Conservation (phyloP, 2,329 filamentous ascomycete genomes). For the Fusarium vanettenii region DNA sequence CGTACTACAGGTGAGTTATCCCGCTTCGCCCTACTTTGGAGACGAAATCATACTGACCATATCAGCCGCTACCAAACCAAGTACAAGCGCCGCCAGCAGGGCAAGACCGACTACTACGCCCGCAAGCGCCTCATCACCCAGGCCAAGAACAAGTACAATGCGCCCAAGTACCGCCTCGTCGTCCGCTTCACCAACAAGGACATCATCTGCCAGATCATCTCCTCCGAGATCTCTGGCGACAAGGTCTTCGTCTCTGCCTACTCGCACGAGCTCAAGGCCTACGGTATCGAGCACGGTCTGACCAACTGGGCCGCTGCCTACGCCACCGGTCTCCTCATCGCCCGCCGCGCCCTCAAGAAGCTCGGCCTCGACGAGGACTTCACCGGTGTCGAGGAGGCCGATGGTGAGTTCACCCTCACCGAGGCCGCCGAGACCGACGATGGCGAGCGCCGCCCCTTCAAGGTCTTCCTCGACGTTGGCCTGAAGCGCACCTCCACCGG, state of each 20-base stretch:
- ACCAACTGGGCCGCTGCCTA: conserved; percentile 99
- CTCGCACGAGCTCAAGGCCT: conserved; percentile 96
- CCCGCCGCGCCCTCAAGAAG: conserved; percentile 97
- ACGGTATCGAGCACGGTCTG: conserved; percentile 97
- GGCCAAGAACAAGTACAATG: conserved; percentile 99
- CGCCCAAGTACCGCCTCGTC: conserved; percentile 99
- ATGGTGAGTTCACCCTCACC: conserved; percentile 95
- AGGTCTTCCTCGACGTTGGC: conserved; percentile 98
- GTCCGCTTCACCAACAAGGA: conserved; percentile 99
- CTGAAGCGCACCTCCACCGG: conserved; percentile 97
- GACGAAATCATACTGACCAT: conserved; percentile 39
- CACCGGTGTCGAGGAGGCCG: conserved; percentile 93
- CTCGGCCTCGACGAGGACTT: conserved; percentile 95
- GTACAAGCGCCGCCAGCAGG: conserved; percentile 95
- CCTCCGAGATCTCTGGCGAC: conserved; percentile 96
- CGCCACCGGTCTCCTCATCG: conserved; percentile 94
- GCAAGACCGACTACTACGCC: conserved; percentile 99
- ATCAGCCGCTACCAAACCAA: conserved; percentile 97
- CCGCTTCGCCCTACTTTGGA: background rate
- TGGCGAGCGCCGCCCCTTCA: conserved; percentile 97
- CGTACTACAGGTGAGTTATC: conserved; percentile 92
- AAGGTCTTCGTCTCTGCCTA: conserved; percentile 95
- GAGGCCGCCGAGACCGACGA: conserved; percentile 93
- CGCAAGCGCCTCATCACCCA: conserved; percentile 99
- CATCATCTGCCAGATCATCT: conserved; percentile 98